phyloP scores from a whole-genome alignment of 2,329 filamentous ascomycete genomes.

The Macrophomina pseudophaseolina region DNA sequence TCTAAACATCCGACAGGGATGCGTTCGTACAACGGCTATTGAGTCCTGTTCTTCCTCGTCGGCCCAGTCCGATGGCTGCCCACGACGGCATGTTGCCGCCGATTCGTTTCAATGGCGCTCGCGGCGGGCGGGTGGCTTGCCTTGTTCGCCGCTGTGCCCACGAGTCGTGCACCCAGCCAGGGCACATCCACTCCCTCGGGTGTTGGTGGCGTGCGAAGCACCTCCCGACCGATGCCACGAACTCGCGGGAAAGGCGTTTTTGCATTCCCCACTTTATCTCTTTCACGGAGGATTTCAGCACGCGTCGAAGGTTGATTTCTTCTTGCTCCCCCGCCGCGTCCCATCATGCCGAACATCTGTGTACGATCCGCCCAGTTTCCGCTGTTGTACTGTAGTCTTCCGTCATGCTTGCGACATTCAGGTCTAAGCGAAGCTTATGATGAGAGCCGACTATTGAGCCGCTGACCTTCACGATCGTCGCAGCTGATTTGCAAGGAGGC shows the following conservation, averaged over 20 bases:
- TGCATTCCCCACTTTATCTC: background rate
- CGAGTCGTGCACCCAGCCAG: background rate
- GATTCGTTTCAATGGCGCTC: conserved; percentile 10
- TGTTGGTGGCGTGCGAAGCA: background rate
- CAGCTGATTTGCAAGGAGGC: conserved; percentile 5
- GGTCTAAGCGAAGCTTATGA: background rate
- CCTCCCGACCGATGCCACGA: no score
- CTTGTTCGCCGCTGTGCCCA: background rate
- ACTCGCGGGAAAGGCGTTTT: background rate
- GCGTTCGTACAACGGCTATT: background rate
- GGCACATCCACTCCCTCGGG: conserved; percentile 1
- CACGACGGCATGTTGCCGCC: background rate
- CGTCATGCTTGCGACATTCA: background rate
- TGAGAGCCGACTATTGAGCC: background rate
- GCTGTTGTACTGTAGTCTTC: background rate
- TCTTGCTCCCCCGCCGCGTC: background rate
- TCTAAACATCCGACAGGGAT: no score
- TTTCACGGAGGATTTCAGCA: background rate
- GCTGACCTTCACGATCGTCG: background rate
- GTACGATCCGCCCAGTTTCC: background rate
- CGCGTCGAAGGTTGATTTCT: background rate
- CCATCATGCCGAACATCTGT: background rate
- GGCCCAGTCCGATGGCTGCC: background rate
- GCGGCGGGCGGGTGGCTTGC: conserved; percentile 7
- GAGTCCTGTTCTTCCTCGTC: background rate